A percentile compares a stretch with the other conserved stretches of the same genome.
phyloP scores from a whole-genome alignment of 2,329 filamentous ascomycete species.

The Cadophora malorum region DNA sequence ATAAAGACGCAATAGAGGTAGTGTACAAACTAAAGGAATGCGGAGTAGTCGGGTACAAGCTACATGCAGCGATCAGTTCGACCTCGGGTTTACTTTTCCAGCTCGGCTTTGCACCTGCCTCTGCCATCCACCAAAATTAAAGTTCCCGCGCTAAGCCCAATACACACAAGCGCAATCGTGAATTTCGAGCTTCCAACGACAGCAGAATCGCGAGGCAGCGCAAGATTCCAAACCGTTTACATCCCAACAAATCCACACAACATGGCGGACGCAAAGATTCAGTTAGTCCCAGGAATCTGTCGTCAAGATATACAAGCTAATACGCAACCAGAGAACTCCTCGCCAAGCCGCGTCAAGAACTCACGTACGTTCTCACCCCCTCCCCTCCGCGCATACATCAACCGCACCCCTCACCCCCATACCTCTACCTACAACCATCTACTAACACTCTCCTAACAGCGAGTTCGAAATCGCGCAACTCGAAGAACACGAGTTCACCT shows the following conservation, averaged over 20 bases:
- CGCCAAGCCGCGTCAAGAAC: conserved; percentile 85
- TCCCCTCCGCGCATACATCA: conserved; percentile 11
- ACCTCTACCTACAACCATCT: not conserved
- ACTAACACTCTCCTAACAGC: conserved; percentile 51
- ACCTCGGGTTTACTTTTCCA: conserved; percentile 34
- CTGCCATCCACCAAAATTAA: conserved; percentile 6
- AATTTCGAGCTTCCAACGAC: conserved; percentile 20
- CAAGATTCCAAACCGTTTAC: conserved; percentile 34
- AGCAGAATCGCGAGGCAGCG: conserved; percentile 15
- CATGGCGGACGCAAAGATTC: conserved; percentile 75
- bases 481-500: conserved; percentile 80
- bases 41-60: conserved; percentile 24
- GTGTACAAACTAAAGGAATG: conserved; percentile 30
- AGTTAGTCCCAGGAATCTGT: conserved; percentile 53
- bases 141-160: not conserved
- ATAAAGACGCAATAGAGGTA: not conserved
- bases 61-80: conserved; percentile 2
- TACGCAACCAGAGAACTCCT: conserved; percentile 74
- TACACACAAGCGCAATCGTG: conserved; percentile 9
- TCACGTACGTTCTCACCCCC: conserved; percentile 71
- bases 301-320: conserved; percentile 32
- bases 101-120: conserved; percentile 22
- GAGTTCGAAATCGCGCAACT: conserved; percentile 89
- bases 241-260: conserved; percentile 43
- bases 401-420: conserved; percentile 21